Evolutionary conservation across 345 rosid genomes (phyloP), one percentile per base, ranked within the genome.

Genomic region (Bruguiera parviflora): DNA sequence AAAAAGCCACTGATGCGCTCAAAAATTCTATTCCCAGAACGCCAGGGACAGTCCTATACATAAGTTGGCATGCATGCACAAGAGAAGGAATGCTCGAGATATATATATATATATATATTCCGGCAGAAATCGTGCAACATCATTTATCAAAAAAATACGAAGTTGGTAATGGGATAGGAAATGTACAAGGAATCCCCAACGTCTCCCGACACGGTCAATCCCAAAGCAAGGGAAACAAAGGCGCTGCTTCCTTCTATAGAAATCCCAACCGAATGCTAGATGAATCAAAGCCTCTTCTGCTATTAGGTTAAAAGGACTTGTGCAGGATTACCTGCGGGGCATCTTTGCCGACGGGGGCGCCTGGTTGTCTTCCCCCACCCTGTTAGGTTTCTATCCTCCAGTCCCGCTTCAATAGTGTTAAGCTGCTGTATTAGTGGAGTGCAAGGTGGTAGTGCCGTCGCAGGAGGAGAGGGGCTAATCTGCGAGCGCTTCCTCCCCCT

Each of bases 311-410:
- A 69, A 60, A 89, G 72, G 37, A 86, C 70, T 2, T 86, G 56
- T 69, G 78, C 85, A 65, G 84, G 82, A 85, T 83, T 88, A 74
- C 92, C 92, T 71, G 88, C 83, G 52, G 96, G 89, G 75, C 96
- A 89, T 75, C 98, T 84, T 77, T 89, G 98, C 76, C 95, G 72
- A 68, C 93, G 91, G 67, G 98, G 96, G 22, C 97, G 85, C 77
- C 97, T 84, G 10, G 93, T 85, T 66, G 95, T 89, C 78, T 88
- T 91, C 59, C 98, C 97, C 97, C 97, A 94, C 60, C 94, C 95
- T 1, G 89, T 83, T 53, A 89, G 86, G 79, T 89, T 89, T 78
- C 84, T 79, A 68, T 91, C 92, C 70, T 88, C 98, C 70, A 85
- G 73, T 79, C 88, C 91, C 79, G 73, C 88, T 75, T 83, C 86